phyloP scores from a whole-genome alignment of 441 rosid genomes.

The Viola pubescens region DNA sequence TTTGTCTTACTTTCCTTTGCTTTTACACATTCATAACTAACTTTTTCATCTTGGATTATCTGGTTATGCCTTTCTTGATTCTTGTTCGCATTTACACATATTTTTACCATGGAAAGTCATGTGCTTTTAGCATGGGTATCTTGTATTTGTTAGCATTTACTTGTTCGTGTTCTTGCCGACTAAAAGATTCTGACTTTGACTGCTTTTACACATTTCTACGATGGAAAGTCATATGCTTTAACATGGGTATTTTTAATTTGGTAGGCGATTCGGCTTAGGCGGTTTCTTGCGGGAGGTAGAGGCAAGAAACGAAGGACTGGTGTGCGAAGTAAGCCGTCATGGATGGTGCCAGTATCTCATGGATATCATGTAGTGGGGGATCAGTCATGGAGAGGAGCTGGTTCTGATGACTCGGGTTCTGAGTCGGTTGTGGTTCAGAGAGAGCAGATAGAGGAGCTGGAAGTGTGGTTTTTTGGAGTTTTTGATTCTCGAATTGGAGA shows the following conservation, averaged over 20 bases:
- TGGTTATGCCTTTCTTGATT: too few relatives aligned
- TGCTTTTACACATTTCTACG: too few relatives aligned
- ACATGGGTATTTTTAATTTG: not conserved
- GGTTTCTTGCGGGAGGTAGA: conserved; percentile 28
- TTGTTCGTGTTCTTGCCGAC: too few relatives aligned
- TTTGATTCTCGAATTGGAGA: conserved; percentile 42
- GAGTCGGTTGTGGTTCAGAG: conserved; percentile 57
- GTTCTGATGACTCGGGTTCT: conserved; percentile 16
- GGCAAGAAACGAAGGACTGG: conserved; percentile 23
- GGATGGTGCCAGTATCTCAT: conserved; percentile 62
- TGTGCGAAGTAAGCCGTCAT: conserved; percentile 35
- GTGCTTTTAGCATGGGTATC: not conserved
- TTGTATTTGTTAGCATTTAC: too few relatives aligned
- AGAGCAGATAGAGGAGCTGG: conserved; percentile 51
- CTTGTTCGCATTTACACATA: too few relatives aligned
- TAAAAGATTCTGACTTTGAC: too few relatives aligned
- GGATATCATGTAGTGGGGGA: conserved; percentile 52
- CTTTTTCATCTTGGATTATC: not conserved
- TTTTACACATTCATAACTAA: too few relatives aligned
- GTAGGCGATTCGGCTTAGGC: conserved; percentile 39
- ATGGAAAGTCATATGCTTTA: too few relatives aligned
- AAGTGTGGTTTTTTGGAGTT: conserved; percentile 66
- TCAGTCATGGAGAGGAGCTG: conserved; percentile 18
- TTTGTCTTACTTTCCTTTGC: not conserved
- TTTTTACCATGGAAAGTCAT: not conserved